Percentiles rank a stretch among this genome's conserved stretches.
Evolutionary conservation across 2,329 filamentous ascomycete species (phyloP).

Genomic region (Cadophora sp.): DNA sequence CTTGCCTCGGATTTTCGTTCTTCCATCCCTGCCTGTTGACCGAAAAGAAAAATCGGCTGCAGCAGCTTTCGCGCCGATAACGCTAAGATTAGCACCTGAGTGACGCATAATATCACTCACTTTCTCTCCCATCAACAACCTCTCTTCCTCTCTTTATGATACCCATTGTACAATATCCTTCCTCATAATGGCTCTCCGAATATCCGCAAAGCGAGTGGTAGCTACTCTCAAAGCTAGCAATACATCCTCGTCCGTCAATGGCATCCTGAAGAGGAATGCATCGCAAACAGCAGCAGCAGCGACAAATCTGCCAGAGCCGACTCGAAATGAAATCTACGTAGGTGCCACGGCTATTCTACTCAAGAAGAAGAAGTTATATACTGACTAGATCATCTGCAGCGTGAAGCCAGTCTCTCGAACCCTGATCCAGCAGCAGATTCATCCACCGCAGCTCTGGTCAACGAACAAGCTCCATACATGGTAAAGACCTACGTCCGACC

Average conservation of each 20-base stretch:
- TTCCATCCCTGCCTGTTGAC: slow-evolving; percentile 15
- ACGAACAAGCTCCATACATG: slow-evolving; percentile 85
- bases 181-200: slow-evolving; percentile 40
- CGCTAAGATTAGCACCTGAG: slow-evolving; percentile 37
- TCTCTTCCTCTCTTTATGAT: slow-evolving; percentile 17
- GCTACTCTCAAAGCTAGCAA: slow-evolving; percentile 40
- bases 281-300: slow-evolving; percentile 47
- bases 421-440: slow-evolving; percentile 78
- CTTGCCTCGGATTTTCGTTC: neutral
- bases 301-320: slow-evolving; percentile 47
- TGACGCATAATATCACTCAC: slow-evolving; percentile 25
- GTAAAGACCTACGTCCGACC: slow-evolving; percentile 94
- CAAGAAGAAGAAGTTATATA: neutral
- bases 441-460: slow-evolving; percentile 75
- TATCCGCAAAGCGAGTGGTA: slow-evolving; percentile 42
- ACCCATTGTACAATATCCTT: slow-evolving; percentile 11
- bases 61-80: slow-evolving; percentile 34
- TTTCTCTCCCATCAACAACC: slow-evolving; percentile 10
- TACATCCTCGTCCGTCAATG: slow-evolving; percentile 36
- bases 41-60: slow-evolving; percentile 32
- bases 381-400: slow-evolving; percentile 31
- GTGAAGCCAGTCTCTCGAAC: slow-evolving; percentile 59
- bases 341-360: slow-evolving; percentile 4
- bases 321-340: slow-evolving; percentile 48
- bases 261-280: slow-evolving; percentile 40